Evolutionary conservation across 2,329 filamentous ascomycete genomes (phyloP).

Genomic region (Pyrenophora tritici-repentis): DNA sequence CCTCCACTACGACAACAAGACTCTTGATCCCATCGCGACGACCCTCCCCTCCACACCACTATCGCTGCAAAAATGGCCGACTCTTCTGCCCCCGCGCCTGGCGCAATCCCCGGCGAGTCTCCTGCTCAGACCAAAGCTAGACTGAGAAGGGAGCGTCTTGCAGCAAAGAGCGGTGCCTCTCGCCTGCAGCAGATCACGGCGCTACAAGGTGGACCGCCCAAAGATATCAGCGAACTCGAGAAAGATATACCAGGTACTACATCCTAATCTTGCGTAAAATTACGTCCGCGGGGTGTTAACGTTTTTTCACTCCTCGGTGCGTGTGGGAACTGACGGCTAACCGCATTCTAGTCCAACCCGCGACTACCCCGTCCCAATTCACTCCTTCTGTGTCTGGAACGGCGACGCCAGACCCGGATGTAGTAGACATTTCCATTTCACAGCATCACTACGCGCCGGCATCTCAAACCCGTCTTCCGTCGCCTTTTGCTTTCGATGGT

Average conservation of each 20-base stretch:
- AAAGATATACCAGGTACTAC: slow-evolving; percentile 44
- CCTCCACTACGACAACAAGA: neutral
- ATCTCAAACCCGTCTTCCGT: slow-evolving; percentile 49
- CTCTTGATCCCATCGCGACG: neutral
- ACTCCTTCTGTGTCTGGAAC: slow-evolving; percentile 31
- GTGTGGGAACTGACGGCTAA: slow-evolving; percentile 23
- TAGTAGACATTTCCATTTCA: slow-evolving; percentile 83
- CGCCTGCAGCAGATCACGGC: slow-evolving; percentile 77
- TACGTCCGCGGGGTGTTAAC: slow-evolving; percentile 10
- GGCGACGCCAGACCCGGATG: slow-evolving; percentile 64
- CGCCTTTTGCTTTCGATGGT: slow-evolving; percentile 41
- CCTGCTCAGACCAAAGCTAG: slow-evolving; percentile 65
- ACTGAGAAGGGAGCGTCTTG: slow-evolving; percentile 76
- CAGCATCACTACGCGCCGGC: slow-evolving; percentile 69
- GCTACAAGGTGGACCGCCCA: slow-evolving; percentile 59
- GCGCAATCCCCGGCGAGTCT: slow-evolving; percentile 37
- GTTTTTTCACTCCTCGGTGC: neutral
- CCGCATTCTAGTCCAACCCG: slow-evolving; percentile 28
- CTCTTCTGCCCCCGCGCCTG: slow-evolving; percentile 22
- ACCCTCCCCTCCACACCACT: slow-evolving; percentile 1
- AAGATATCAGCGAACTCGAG: slow-evolving; percentile 41
- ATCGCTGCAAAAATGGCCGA: slow-evolving; percentile 30
- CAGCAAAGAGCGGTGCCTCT: slow-evolving; percentile 74
- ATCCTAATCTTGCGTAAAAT: slow-evolving; percentile 8
- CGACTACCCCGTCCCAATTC: slow-evolving; percentile 23